Percentiles rank a stretch among this genome's conserved stretches.
Evolutionary conservation across 2,329 filamentous ascomycete genomes (phyloP).

Genomic region (Bretziella fagacearum): DNA sequence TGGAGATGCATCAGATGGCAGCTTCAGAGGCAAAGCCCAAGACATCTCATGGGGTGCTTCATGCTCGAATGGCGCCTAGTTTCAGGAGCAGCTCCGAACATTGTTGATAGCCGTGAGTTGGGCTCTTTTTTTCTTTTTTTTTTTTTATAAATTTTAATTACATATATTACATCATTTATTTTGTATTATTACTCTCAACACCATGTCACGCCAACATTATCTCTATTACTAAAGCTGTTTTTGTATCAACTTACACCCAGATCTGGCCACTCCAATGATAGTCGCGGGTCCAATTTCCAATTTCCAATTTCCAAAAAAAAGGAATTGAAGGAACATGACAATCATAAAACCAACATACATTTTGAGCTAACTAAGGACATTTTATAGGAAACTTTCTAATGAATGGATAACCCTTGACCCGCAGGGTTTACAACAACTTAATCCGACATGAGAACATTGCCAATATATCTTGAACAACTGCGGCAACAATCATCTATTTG

Average conservation of each 20-base stretch:
- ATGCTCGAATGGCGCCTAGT: not conserved
- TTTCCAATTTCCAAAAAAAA: too few relatives aligned
- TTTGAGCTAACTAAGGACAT: not conserved
- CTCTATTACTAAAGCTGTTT: not conserved
- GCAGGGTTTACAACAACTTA: too few relatives aligned
- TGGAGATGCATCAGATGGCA: conserved; percentile 10
- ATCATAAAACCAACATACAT: too few relatives aligned
- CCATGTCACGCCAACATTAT: not conserved
- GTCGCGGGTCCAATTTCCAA: too few relatives aligned
- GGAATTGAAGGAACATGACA: too few relatives aligned
- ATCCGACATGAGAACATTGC: too few relatives aligned
- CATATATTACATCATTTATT: conserved; percentile 1
- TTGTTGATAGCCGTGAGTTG: not conserved
- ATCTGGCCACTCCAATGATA: too few relatives aligned
- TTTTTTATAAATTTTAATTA: too few relatives aligned
- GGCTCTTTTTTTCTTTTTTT: not conserved
- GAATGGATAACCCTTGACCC: not conserved
- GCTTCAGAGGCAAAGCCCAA: not conserved
- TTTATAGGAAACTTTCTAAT: not conserved
- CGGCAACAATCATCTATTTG: too few relatives aligned
- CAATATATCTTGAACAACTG: too few relatives aligned
- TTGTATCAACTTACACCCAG: too few relatives aligned
- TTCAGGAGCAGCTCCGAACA: not conserved
- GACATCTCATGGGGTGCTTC: not conserved
- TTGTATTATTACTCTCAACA: not conserved